These are phyloP conservation scores for Fusarium scirpi DNA, from an alignment of 2,329 filamentous ascomycete genomes.

Conservation along the genomic window DNA sequence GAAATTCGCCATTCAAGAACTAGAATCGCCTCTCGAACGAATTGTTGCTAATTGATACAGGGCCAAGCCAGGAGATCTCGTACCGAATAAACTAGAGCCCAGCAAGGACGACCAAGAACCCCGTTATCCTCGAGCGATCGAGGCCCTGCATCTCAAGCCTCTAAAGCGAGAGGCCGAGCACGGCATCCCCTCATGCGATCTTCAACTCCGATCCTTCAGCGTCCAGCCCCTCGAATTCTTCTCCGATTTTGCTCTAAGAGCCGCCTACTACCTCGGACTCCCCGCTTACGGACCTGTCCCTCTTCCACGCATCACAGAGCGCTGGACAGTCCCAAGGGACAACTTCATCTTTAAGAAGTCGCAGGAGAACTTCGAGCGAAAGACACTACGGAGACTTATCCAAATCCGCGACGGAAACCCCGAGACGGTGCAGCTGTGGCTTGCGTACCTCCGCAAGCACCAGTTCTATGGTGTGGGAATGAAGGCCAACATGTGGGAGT, in stretches of 20 bases:
- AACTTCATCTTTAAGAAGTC: conserved; percentile 97
- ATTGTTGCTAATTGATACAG: conserved; percentile 28
- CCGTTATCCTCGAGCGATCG: conserved; percentile 81
- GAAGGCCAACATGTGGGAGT: conserved; percentile 98
- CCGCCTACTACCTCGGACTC: conserved; percentile 92
- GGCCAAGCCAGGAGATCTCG: conserved; percentile 31
- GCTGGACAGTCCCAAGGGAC: conserved; percentile 91
- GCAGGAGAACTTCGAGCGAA: conserved; percentile 96
- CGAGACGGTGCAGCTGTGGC: conserved; percentile 89
- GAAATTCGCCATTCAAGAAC: neutral
- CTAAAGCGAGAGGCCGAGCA: conserved; percentile 79
- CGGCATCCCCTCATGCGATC: conserved; percentile 86
- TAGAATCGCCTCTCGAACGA: neutral
- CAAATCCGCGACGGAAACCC: conserved; percentile 93
- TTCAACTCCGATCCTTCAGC: conserved; percentile 93
- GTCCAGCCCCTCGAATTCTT: conserved; percentile 94
- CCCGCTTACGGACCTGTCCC: conserved; percentile 88
- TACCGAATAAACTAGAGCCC: conserved; percentile 29
- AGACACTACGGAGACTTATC: conserved; percentile 86
- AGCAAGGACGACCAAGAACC: conserved; percentile 38
- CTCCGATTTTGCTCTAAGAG: conserved; percentile 91
- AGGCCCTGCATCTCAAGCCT: conserved; percentile 87
- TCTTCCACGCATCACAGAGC: conserved; percentile 85
- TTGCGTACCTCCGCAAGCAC: conserved; percentile 91
- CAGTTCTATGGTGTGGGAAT: conserved; percentile 97